Base-by-base conservation (phyloP, 1,139 yeast genomes). In the Yarrowia galli region DNA sequence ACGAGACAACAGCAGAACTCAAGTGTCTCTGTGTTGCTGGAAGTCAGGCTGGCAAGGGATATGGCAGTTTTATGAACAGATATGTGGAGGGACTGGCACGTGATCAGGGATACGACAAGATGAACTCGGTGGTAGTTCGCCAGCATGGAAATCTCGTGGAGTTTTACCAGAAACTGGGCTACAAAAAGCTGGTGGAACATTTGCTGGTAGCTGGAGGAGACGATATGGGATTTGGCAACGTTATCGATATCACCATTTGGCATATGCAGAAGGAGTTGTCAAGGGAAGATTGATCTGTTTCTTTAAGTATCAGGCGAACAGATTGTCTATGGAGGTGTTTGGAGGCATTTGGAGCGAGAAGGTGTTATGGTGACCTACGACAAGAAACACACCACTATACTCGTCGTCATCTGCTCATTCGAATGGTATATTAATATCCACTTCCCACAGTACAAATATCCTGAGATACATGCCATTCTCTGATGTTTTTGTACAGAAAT, bases 1-100 rank as follows among this genome's bases (percentile, higher is more conserved):
- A 36, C 5, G 43, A 16, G 12, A 8, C 9, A 7, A 16, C 16
- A 7, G 60, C 23, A 0, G 60, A 53, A 12, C 60, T 53, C 42
- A 53, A 53, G 60, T 53, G 60, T 23, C 32, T 53, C 2, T 36
- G 60, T 38, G 43, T 23, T 7, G 45, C 9, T 20, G 42, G 20
- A 1, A 10, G 13, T 1, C 35, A 22, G 4, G 43, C 9, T 9
- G 60, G 60, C 6, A 22, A 36, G 32, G 60, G 60, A 9, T 32
- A 32, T 22, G 60, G 60, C 10, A 15, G 35, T 0, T 53, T 22
- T 4, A 53, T 53, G 60, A 53, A 20, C 22, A 13, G 22, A 12
- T 22, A 22, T 1, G 45, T 53, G 6, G 60, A 53, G 15, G 18
- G 23, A 3, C 13, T 36, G 43, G 60, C 60, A n/a, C 43, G 45